phyloP scores from a whole-genome alignment of 2,329 filamentous ascomycete species.

The Cladosporium colombiae region DNA sequence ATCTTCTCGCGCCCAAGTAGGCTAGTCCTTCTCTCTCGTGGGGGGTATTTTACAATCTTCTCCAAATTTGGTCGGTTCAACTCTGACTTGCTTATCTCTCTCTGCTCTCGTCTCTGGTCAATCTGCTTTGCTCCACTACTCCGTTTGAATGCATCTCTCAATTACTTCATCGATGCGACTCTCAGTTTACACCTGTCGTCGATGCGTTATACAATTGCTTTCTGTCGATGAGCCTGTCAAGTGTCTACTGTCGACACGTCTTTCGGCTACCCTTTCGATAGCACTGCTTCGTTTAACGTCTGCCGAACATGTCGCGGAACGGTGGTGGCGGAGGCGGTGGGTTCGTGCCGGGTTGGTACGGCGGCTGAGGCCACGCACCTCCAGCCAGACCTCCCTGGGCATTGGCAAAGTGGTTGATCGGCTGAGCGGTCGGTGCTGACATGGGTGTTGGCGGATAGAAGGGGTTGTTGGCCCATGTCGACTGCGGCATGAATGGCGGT shows the following conservation, averaged over 20 bases:
- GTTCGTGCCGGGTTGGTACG: neutral
- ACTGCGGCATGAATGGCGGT: neutral
- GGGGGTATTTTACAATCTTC: slow-evolving; percentile 9
- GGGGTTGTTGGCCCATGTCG: neutral
- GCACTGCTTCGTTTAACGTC: neutral
- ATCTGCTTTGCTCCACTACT: neutral
- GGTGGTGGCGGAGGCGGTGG: slow-evolving; percentile 4
- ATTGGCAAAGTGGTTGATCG: slow-evolving; percentile 10
- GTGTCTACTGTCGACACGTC: neutral
- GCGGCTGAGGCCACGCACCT: neutral
- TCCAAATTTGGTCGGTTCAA: neutral
- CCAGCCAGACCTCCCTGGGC: neutral
- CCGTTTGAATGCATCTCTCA: too few species aligned
- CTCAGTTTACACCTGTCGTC: neutral
- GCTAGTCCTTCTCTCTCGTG: slow-evolving; percentile 2
- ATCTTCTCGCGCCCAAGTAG: neutral
- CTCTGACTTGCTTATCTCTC: neutral
- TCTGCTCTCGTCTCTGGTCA: neutral
- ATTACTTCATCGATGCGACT: neutral
- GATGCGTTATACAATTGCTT: neutral
- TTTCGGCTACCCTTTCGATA: neutral
- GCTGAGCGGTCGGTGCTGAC: slow-evolving; percentile 5
- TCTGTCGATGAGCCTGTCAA: neutral
- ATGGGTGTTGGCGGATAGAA: neutral
- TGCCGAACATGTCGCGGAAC: neutral